Evolutionary conservation across 352 stramenopile genomes (phyloP).

Genomic region (Phytophthora melonis): DNA sequence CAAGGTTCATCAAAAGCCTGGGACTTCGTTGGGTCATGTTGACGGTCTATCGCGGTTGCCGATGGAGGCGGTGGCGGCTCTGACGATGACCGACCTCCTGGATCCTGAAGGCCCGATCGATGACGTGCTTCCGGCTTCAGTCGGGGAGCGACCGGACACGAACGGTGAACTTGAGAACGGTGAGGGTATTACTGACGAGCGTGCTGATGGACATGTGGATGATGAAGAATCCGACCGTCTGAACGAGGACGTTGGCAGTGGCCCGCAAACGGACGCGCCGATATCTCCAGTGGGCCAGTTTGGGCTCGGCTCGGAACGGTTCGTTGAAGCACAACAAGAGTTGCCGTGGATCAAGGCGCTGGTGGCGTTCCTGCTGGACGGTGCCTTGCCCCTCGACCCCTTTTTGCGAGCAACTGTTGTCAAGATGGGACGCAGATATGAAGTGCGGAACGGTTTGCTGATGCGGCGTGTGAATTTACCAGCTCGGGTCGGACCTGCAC

Average conservation of each 20-base stretch:
- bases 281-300: not conserved
- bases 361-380: conserved; percentile 3
- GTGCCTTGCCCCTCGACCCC: conserved; percentile 4
- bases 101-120: not conserved
- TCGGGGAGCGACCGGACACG: not conserved
- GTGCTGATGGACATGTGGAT: too few species aligned
- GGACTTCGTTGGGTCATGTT: conserved; percentile 2
- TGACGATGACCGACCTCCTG: not conserved
- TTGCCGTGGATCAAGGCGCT: conserved; percentile 9
- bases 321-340: not conserved
- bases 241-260: not conserved
- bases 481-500: not conserved
- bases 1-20: conserved; percentile 8
- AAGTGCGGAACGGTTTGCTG: conserved; percentile 5
- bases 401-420: not conserved
- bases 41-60: conserved; percentile 13
- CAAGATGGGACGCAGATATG: not conserved
- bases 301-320: not conserved
- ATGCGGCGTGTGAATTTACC: conserved; percentile 9
- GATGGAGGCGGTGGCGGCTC: not conserved
- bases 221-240: not conserved
- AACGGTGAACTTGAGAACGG: not conserved
- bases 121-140: not conserved
- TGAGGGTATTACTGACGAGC: too few species aligned
- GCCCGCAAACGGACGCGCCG: not conserved